These are phyloP conservation scores for Pyrrhoderma noxium DNA, from an alignment of 1,284 basidiomycete genomes.

Conservation along the genomic window DNA sequence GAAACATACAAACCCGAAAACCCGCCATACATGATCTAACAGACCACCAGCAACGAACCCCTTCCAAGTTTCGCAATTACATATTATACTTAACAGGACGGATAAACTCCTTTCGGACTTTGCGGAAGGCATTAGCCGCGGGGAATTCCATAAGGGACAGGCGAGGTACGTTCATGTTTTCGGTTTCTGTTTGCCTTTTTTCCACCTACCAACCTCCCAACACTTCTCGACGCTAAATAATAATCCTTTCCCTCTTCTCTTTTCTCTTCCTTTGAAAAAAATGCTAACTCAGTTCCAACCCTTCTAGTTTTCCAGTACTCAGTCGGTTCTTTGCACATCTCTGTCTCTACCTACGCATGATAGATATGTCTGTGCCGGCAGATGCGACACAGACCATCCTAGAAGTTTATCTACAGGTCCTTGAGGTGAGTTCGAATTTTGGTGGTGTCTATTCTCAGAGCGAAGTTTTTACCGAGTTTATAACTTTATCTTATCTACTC, in stretches of 20 bases:
- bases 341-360: slow-evolving; percentile 84
- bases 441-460: background rate
- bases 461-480: background rate
- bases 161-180: slow-evolving; percentile 49
- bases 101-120: slow-evolving; percentile 68
- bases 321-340: slow-evolving; percentile 93
- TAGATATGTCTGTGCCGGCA: slow-evolving; percentile 68
- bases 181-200: slow-evolving; percentile 5
- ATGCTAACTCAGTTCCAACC: background rate
- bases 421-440: slow-evolving; percentile 52
- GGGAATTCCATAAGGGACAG: slow-evolving; percentile 39
- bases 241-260: background rate
- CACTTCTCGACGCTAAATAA: too few species aligned
- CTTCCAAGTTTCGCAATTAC: slow-evolving; percentile 81
- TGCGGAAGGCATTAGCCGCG: slow-evolving; percentile 49
- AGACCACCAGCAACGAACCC: slow-evolving; percentile 71
- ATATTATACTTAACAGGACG: slow-evolving; percentile 75
- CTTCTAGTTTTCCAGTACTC: slow-evolving; percentile 56
- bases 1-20: background rate
- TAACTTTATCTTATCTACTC: background rate
- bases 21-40: background rate
- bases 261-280: background rate
- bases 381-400: slow-evolving; percentile 76
- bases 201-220: too few species aligned
- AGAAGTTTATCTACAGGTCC: slow-evolving; percentile 82